Conservation (phyloP, 2,329 filamentous ascomycete genomes). For the Colletotrichum tropicale region DNA sequence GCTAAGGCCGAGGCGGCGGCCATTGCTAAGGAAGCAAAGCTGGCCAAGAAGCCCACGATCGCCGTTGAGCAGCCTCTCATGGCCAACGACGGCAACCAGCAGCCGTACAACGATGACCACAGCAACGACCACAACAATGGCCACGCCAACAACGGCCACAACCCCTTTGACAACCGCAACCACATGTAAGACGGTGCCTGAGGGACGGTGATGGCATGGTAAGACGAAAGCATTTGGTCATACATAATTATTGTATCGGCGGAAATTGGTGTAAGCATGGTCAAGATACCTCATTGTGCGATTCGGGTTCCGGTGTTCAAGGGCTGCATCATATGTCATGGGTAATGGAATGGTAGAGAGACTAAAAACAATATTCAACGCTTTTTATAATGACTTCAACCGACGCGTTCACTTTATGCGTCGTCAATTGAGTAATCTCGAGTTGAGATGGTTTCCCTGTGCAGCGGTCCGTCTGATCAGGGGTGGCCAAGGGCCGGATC, state of each 20-base stretch:
- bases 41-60: slow-evolving; percentile 42
- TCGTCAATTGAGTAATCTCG: not conserved
- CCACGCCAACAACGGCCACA: not conserved
- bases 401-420: not conserved
- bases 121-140: not conserved
- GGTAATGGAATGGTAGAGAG: not conserved
- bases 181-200: not conserved
- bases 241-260: not conserved
- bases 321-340: not conserved
- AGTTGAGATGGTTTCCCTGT: not conserved
- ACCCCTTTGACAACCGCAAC: slow-evolving; percentile 15
- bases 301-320: not conserved
- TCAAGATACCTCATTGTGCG: slow-evolving; percentile 3
- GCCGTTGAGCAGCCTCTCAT: slow-evolving; percentile 15
- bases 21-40: slow-evolving; percentile 48
- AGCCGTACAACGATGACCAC: not conserved
- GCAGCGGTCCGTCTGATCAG: not conserved
- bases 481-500: not conserved
- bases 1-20: slow-evolving; percentile 55
- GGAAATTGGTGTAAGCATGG: not conserved
- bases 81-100: not conserved
- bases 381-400: not conserved
- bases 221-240: not conserved
- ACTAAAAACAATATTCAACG: not conserved
- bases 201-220: not conserved